Conservation (phyloP, 768 basidiomycete species). For the Kwoniella shandongensis region DNA sequence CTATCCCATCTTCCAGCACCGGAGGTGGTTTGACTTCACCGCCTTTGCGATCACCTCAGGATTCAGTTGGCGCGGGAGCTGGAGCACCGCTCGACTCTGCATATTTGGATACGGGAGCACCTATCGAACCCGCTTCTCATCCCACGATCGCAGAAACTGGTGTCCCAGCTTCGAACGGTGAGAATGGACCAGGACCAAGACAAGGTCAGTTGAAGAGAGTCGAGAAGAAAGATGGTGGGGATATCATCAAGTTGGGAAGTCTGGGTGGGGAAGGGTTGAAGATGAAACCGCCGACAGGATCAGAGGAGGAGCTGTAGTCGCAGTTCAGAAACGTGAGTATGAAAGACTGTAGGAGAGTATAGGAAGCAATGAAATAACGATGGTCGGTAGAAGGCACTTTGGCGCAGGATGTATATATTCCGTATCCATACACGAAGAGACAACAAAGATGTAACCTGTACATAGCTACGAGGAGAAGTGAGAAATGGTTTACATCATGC, state of each 20-base stretch:
- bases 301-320: constrained; percentile 2
- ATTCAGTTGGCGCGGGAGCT: neutral
- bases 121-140: constrained; percentile 23
- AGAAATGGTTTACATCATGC: too few relatives aligned
- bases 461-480: too few relatives aligned
- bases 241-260: constrained; percentile 43
- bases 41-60: constrained; percentile 20
- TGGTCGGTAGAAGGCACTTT: too few relatives aligned
- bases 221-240: constrained; percentile 20
- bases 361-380: neutral
- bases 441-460: neutral
- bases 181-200: constrained; percentile 24
- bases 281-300: constrained; percentile 29
- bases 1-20: neutral
- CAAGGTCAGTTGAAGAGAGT: constrained; percentile 39
- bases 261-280: constrained; percentile 44
- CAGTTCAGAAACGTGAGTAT: constrained; percentile 1
- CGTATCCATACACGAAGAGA: neutral
- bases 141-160: constrained; percentile 31
- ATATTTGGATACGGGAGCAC: constrained; percentile 36
- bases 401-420: neutral
- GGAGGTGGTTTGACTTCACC: too few relatives aligned
- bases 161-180: constrained; percentile 12
- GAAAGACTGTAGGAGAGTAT: neutral
- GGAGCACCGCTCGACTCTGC: constrained; percentile 19